Evolutionary conservation across 2,329 filamentous ascomycete genomes (phyloP).

Genomic region (Fusarium sp.): DNA sequence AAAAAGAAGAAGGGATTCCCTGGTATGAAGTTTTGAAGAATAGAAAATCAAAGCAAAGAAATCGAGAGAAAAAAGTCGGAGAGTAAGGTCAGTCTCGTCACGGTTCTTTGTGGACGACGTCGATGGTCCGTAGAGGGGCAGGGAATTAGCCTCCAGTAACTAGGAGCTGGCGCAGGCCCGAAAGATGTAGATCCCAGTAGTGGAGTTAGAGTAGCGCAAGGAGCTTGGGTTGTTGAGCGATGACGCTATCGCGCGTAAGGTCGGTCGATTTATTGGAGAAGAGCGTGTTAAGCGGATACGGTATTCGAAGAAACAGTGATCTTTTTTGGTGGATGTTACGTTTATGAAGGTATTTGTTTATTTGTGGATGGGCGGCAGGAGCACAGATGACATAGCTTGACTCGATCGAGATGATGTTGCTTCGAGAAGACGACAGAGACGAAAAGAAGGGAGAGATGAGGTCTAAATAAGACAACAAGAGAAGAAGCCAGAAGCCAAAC

Average conservation of each 20-base stretch:
- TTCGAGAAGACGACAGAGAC: neutral
- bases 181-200: slow-evolving; percentile 43
- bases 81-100: slow-evolving; percentile 28
- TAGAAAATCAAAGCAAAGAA: slow-evolving; percentile 7
- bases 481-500: slow-evolving; percentile 25
- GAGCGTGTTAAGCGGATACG: slow-evolving; percentile 26
- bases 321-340: slow-evolving; percentile 14
- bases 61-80: slow-evolving; percentile 15
- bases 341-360: neutral
- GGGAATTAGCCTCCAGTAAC: slow-evolving; percentile 36
- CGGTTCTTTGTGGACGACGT: slow-evolving; percentile 34
- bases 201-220: slow-evolving; percentile 42
- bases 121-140: slow-evolving; percentile 44
- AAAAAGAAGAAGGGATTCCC: neutral
- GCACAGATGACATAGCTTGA: neutral
- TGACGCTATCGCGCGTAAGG: slow-evolving; percentile 46
- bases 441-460: slow-evolving; percentile 5
- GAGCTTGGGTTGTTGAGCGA: slow-evolving; percentile 40
- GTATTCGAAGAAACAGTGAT: slow-evolving; percentile 25
- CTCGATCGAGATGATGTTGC: neutral
- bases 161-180: slow-evolving; percentile 35
- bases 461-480: slow-evolving; percentile 16
- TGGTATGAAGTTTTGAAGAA: neutral
- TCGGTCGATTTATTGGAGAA: slow-evolving; percentile 46
- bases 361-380: slow-evolving; percentile 1